Conservation (phyloP, 805 yeast genomes). For the Ogataea salicorniae region DNA sequence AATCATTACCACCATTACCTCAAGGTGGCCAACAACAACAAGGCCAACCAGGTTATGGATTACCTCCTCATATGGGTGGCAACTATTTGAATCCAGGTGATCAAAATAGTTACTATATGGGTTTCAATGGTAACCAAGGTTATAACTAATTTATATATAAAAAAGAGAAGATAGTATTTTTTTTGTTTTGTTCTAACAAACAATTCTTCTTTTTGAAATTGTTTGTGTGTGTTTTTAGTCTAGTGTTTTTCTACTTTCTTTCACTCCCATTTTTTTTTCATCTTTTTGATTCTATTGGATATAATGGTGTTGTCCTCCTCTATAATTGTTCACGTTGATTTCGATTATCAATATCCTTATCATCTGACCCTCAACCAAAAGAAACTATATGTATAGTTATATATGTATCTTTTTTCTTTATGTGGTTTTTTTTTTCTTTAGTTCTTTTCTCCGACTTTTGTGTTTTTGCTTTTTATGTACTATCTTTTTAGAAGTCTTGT, state of each 20-base stretch:
- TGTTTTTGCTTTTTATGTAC: not conserved
- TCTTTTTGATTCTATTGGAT: not conserved
- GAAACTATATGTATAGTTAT: not conserved
- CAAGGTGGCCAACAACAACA: constrained; percentile 20
- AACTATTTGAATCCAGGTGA: constrained; percentile 24
- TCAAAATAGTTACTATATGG: constrained; percentile 25
- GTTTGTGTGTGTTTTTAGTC: not conserved
- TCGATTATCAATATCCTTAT: no score
- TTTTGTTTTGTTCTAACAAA: not conserved
- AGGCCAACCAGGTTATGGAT: constrained; percentile 18
- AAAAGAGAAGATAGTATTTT: not conserved
- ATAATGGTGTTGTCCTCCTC: no score
- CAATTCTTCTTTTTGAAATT: not conserved
- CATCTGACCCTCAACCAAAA: no score
- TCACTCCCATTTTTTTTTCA: not conserved
- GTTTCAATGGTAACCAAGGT: constrained; percentile 26
- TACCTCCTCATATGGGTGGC: constrained; percentile 24
- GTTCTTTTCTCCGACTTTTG: not conserved
- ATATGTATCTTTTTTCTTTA: not conserved
- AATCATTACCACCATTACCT: constrained; percentile 23
- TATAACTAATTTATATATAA: constrained; percentile 14
- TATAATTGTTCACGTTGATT: no score
- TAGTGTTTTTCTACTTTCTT: not conserved
- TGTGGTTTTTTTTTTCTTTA: not conserved
- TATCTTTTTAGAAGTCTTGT: not conserved